Evolutionary conservation across 1,284 basidiomycete species (phyloP), one percentile per base, ranked within the genome.

Genomic region (Boletus semigastroideus): DNA sequence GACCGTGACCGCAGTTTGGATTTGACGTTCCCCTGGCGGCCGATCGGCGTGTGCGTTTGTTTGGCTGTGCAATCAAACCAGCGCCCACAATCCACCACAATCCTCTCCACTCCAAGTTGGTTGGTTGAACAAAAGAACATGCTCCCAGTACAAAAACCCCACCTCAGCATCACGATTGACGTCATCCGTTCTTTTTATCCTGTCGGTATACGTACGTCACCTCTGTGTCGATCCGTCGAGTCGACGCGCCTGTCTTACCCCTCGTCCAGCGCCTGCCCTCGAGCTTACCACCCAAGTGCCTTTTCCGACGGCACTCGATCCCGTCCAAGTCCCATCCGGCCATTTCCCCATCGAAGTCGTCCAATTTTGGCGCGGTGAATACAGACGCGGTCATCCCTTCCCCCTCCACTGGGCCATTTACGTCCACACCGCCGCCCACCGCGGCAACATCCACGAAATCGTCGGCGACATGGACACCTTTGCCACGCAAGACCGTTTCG

Each of bases 281-380:
- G 17, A 13, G 4, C 6, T 34, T 8, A 1, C 14, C 37, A 12
- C 13, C 6, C 30, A 17, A 3, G 22, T 19, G 6, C 12, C 42
- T 5, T 51, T 59, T 10, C 49, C 37, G 1, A 17, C 31, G 1
- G 20, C 41, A 14, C 66, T 67, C 41, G 44, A 54, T 6, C 52
- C 58, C 1, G 46, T 70, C 5, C 28, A 34, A 6, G 55, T 67
- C 25, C 66, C 66, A 6, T 3, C 17, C 5, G 53, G 49, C 11
- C 48, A 6, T 40, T 62, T 48, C 40, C 56, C 65, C 19, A 59
- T 70, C 49, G 59, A 67, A 43, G 44, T 69, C 40, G 54, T 56
- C 41, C 68, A 70, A 27, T 69, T 58, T 47, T 69, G 65, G 66
- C 65, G 59, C 16, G 65, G 68, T 6, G 53, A 63, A 20, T 43